Percentiles rank a stretch among this genome's conserved stretches.
Evolutionary conservation across 2,329 filamentous ascomycete genomes (phyloP).

Genomic region (Exophiala oligosperma): DNA sequence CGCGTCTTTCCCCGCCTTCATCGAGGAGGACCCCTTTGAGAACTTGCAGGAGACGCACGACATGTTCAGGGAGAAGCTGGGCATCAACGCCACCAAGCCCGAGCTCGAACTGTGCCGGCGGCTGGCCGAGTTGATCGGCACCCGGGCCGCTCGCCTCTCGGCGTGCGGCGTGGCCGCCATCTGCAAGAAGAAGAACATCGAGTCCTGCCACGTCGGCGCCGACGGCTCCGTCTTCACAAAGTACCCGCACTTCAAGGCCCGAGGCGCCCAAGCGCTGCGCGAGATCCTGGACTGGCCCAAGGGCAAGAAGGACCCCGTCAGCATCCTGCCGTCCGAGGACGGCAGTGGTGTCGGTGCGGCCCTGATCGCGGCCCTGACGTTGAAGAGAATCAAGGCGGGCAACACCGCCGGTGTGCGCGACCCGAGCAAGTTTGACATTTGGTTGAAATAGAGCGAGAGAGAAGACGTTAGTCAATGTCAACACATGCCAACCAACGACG

Average conservation of each 20-base stretch:
- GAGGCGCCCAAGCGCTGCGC: constrained; percentile 82
- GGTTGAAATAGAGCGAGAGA: neutral
- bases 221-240: constrained; percentile 99
- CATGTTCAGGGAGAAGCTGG: constrained; percentile 74
- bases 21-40: constrained; percentile 95
- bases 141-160: constrained; percentile 86
- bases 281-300: constrained; percentile 95
- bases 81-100: constrained; percentile 67
- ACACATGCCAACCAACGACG: neutral
- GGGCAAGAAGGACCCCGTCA: constrained; percentile 77
- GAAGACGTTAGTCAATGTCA: too few relatives aligned
- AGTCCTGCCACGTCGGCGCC: constrained; percentile 88
- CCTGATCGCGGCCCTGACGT: constrained; percentile 75
- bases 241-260: constrained; percentile 95
- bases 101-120: constrained; percentile 89
- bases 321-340: constrained; percentile 88
- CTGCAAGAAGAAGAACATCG: constrained; percentile 90
- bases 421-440: constrained; percentile 36
- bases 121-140: constrained; percentile 90
- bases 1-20: constrained; percentile 86
- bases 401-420: constrained; percentile 60
- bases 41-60: constrained; percentile 88
- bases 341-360: constrained; percentile 96
- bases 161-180: constrained; percentile 95
- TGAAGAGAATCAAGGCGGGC: constrained; percentile 62